Evolutionary conservation across 352 stramenopile species (phyloP).

Genomic region (Pythium rishiriense): DNA sequence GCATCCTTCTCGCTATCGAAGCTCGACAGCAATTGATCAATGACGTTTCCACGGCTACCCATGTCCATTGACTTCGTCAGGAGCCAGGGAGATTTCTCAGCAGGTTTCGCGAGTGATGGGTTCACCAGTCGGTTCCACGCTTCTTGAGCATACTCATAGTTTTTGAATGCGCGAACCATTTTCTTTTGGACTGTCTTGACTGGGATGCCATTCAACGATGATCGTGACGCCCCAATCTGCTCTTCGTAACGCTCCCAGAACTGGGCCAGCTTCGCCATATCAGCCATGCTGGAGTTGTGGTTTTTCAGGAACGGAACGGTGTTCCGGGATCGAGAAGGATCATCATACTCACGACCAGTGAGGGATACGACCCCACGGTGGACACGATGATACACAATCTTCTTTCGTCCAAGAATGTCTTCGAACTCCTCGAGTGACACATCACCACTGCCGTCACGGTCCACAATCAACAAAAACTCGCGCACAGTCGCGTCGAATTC

Average conservation of each 20-base stretch:
- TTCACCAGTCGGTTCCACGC: conserved; percentile 83
- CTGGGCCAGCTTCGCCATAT: conserved; percentile 50
- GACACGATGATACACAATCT: conserved; percentile 64
- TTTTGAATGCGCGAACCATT: conserved; percentile 85
- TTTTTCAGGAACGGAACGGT: conserved; percentile 61
- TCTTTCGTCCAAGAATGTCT: conserved; percentile 62
- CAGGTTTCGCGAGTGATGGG: conserved; percentile 63
- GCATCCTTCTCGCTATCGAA: conserved; percentile 35
- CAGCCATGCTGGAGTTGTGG: conserved; percentile 40
- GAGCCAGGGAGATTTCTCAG: conserved; percentile 70
- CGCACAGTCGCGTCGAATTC: conserved; percentile 77
- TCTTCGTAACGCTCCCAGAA: conserved; percentile 81
- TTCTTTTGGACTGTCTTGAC: conserved; percentile 77
- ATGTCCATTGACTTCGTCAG: conserved; percentile 84
- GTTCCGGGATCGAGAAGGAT: conserved; percentile 60
- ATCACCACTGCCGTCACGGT: conserved; percentile 78
- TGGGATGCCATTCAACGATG: conserved; percentile 59
- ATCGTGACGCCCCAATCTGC: conserved; percentile 57
- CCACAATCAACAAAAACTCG: conserved; percentile 79
- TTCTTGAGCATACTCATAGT: conserved; percentile 87
- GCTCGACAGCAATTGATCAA: conserved; percentile 77
- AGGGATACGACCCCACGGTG: conserved; percentile 64
- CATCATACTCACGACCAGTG: conserved; percentile 77
- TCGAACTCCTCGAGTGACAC: conserved; percentile 87
- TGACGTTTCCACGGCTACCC: conserved; percentile 64